Base-by-base conservation (phyloP, 2,329 filamentous ascomycete species). In the Xylaria sp. region DNA sequence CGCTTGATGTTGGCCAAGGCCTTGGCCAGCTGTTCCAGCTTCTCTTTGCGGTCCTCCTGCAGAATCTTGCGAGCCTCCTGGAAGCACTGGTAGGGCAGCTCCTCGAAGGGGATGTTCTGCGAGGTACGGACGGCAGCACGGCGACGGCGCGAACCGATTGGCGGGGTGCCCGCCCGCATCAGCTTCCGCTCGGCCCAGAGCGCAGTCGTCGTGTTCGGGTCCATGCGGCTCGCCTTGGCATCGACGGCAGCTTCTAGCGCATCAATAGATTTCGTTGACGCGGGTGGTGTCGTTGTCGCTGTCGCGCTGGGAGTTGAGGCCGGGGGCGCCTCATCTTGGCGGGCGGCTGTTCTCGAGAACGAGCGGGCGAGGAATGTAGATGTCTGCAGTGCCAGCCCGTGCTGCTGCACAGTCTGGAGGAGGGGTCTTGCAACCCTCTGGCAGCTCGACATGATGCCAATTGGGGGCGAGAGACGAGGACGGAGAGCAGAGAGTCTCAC, bases 21-120 rank as follows among this genome's bases (percentile, higher is more conserved):
- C 34, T 75, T 79, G 54, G 83, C 77, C 59, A 99, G 93, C 69
- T 87, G 79, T 62, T 81, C 78, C 54, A 97, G 69, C 78, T 96
- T 97, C 76, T 93, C 84, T 65, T 86, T 79, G 47, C 93, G 85
- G 73, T 99, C 94, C 57, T 84, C 84, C 56, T 86, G 81, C 58
- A 99, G 79, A 53, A 97, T 76, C 73, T 91, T 90, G 64, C 92
- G 85, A 47, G 94, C 94, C 78, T 97, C 92, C 76, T 99, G 94
- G 79, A 97, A 99, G 76, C 91, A 94, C 81, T 97, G 93, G 78
- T 95, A 99, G 16, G 94, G 94, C 66, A 99, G 79, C 72, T 93
- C 89, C 78, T 96, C 91, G 72, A 99, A 97, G 30, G 92, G 91
- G 54, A 96, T 78, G 69, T 88, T 83, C 63, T 81, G 76, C 44